Evolutionary conservation across 495 filamentous ascomycete species (phyloP).

Genomic region (Hyaloscypha bicolor): DNA sequence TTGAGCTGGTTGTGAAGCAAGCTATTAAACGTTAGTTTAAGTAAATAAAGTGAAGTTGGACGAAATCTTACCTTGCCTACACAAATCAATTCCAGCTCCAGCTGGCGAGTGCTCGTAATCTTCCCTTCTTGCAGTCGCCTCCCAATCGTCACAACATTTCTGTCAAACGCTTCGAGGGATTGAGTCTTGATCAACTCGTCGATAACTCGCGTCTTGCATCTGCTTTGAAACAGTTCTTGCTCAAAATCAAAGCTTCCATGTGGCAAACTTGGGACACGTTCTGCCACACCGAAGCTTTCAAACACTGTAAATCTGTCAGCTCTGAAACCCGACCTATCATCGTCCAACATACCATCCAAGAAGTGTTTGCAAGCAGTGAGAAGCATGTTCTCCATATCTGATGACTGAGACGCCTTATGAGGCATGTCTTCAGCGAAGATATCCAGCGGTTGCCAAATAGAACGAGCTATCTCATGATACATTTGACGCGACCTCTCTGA

Average conservation of each 20-base stretch:
- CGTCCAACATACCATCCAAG: conserved; percentile 26
- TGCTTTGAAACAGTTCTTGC: conserved; percentile 12
- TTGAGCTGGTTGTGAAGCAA: conserved; percentile 21
- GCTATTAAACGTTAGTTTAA: conserved; percentile 7
- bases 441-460: conserved; percentile 27
- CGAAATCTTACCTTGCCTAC: conserved; percentile 26
- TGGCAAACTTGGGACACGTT: conserved; percentile 1
- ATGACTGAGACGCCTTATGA: background rate
- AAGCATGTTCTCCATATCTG: conserved; percentile 14
- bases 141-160: conserved; percentile 20
- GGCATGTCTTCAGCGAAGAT: background rate
- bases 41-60: background rate
- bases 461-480: conserved; percentile 25
- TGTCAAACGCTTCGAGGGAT: conserved; percentile 26
- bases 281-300: conserved; percentile 15
- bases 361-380: conserved; percentile 24
- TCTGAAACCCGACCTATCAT: background rate
- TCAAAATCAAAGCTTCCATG: conserved; percentile 15
- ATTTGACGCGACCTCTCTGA: conserved; percentile 18
- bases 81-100: conserved; percentile 32
- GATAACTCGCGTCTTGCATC: conserved; percentile 20
- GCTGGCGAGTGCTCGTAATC: conserved; percentile 17
- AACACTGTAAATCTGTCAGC: conserved; percentile 18
- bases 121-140: conserved; percentile 8
- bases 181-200: conserved; percentile 23